phyloP scores from a whole-genome alignment of 116 monocot genomes.

The Trichopus zeylanicus region DNA sequence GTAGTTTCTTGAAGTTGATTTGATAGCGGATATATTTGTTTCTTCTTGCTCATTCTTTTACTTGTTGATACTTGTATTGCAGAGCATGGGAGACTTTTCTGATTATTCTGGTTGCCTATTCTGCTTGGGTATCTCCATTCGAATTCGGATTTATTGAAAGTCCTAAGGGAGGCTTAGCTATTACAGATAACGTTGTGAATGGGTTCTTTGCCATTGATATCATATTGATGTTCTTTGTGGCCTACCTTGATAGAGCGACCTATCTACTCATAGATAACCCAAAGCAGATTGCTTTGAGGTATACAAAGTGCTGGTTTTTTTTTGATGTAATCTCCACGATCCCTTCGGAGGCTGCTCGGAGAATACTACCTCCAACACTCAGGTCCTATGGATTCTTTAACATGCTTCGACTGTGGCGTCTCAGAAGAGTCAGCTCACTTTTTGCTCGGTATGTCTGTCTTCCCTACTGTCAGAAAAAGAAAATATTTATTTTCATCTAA shows the following conservation, averaged over 20 bases:
- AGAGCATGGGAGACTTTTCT: conserved; percentile 59
- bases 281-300: conserved; percentile 42
- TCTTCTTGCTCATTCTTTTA: too few species aligned
- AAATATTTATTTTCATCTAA: not conserved
- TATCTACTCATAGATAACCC: conserved; percentile 48
- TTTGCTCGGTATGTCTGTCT: conserved; percentile 55
- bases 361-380: conserved; percentile 30
- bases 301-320: conserved; percentile 42
- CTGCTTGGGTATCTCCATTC: conserved; percentile 72
- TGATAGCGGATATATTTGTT: too few species aligned
- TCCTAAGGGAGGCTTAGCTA: conserved; percentile 24
- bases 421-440: conserved; percentile 73
- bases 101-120: conserved; percentile 44
- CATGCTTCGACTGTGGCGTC: conserved; percentile 79
- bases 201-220: conserved; percentile 64
- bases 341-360: conserved; percentile 43
- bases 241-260: conserved; percentile 48
- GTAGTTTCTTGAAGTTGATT: too few species aligned
- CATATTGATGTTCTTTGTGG: conserved; percentile 64
- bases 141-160: conserved; percentile 59
- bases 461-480: not conserved
- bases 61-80: conserved; percentile 9
- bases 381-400: conserved; percentile 54
- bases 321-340: conserved; percentile 56
- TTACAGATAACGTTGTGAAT: conserved; percentile 49